phyloP scores from a whole-genome alignment of 2,329 filamentous ascomycete species.

The Tolypocladium amazonense region DNA sequence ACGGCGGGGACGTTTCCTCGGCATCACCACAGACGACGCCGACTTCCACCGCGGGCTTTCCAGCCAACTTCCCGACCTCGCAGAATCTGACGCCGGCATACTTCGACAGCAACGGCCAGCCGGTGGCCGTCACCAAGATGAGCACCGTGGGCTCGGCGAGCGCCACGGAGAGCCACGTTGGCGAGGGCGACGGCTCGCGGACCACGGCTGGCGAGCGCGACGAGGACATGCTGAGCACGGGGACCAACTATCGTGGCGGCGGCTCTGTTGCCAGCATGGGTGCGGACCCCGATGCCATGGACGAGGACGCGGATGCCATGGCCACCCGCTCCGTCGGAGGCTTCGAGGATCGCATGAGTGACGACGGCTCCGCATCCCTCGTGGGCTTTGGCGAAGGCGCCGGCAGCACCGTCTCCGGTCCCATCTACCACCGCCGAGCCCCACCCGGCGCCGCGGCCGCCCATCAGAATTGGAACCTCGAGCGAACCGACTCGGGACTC shows the following conservation, averaged over 20 bases:
- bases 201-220: conserved; percentile 45
- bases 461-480: conserved; percentile 30
- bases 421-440: conserved; percentile 51
- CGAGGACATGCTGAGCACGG: conserved; percentile 64
- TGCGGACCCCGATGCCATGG: conserved; percentile 35
- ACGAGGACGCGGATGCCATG: conserved; percentile 38
- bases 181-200: conserved; percentile 40
- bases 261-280: conserved; percentile 47
- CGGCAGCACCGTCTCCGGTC: conserved; percentile 72
- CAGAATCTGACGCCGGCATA: conserved; percentile 53
- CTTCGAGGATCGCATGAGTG: conserved; percentile 66
- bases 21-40: conserved; percentile 39
- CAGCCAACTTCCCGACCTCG: conserved; percentile 24
- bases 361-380: conserved; percentile 72
- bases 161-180: conserved; percentile 65
- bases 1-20: conserved; percentile 20
- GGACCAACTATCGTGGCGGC: conserved; percentile 47
- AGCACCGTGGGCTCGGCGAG: conserved; percentile 88
- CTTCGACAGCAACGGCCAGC: conserved; percentile 69
- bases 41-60: conserved; percentile 35
- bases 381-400: conserved; percentile 92
- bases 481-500: conserved; percentile 40
- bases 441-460: conserved; percentile 28
- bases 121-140: conserved; percentile 59
- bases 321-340: conserved; percentile 36